These are phyloP conservation scores for Aspergillus pseudoviridinutans DNA, from an alignment of 2,329 filamentous ascomycete genomes.

Conservation along the genomic window DNA sequence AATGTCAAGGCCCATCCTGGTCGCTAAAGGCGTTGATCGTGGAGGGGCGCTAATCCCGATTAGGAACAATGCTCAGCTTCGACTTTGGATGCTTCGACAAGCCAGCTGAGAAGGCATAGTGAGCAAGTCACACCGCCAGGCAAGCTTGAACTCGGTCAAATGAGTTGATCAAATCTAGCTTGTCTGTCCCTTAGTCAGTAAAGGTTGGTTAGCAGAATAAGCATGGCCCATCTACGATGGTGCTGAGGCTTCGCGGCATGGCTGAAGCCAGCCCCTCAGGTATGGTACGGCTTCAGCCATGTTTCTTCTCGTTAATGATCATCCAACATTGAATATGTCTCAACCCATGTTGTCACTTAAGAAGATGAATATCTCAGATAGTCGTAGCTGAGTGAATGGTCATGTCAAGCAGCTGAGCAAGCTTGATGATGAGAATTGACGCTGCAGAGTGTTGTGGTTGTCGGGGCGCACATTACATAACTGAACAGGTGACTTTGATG, in stretches of 20 bases:
- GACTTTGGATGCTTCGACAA: constrained; percentile 8
- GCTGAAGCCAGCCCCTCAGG: constrained; percentile 9
- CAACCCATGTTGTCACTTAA: constrained; percentile 4
- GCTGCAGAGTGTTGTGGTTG: constrained; percentile 15
- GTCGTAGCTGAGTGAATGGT: constrained; percentile 8
- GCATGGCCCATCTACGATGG: neutral
- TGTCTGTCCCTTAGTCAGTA: neutral
- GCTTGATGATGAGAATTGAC: constrained; percentile 9
- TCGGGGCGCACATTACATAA: constrained; percentile 15
- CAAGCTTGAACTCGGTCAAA: neutral
- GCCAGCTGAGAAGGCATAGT: neutral
- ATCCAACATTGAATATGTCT: neutral
- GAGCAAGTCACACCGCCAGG: neutral
- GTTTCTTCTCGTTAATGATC: neutral
- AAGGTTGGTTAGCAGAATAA: neutral
- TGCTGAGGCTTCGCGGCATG: constrained; percentile 1
- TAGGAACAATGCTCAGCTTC: constrained; percentile 23
- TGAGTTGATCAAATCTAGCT: neutral
- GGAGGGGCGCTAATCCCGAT: constrained; percentile 35
- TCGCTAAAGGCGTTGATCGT: constrained; percentile 33
- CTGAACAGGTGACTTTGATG: constrained; percentile 10
- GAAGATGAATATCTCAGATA: neutral
- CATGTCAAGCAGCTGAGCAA: constrained; percentile 5
- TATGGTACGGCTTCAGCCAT: neutral
- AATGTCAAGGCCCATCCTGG: constrained; percentile 34